phyloP scores from a whole-genome alignment of 495 filamentous ascomycete species.

The Tuber microsphaerosporum region DNA sequence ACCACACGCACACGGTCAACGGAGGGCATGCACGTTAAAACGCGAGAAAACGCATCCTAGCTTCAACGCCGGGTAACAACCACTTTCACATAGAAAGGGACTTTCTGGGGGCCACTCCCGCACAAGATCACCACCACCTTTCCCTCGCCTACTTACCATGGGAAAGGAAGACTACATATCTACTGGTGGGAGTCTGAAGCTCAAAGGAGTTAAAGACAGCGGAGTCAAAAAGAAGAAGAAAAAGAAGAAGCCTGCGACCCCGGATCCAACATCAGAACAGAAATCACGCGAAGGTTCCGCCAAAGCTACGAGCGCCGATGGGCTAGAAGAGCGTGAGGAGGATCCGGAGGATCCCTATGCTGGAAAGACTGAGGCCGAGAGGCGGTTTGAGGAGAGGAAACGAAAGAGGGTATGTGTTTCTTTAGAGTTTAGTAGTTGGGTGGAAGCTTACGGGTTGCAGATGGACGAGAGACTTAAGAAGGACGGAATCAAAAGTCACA shows the following conservation, averaged over 20 bases:
- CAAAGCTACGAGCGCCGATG: neutral
- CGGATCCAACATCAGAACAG: neutral
- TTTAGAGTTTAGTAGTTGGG: neutral
- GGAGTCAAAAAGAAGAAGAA: conserved; percentile 41
- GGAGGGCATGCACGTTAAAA: neutral
- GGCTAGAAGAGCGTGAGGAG: conserved; percentile 8
- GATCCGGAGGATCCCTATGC: conserved; percentile 32
- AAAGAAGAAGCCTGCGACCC: conserved; percentile 23
- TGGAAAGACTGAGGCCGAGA: conserved; percentile 80
- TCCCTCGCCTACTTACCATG: conserved; percentile 20
- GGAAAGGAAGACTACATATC: conserved; percentile 40
- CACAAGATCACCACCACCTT: conserved; percentile 12
- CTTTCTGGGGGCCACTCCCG: neutral
- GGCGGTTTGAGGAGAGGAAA: conserved; percentile 67
- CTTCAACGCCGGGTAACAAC: conserved; percentile 15
- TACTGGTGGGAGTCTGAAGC: conserved; percentile 37
- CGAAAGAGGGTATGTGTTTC: conserved; percentile 62
- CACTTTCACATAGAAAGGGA: neutral
- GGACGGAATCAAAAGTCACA: conserved; percentile 83
- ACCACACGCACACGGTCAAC: neutral
- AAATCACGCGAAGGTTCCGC: conserved; percentile 8
- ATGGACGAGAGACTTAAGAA: conserved; percentile 68
- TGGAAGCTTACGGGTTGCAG: conserved; percentile 38
- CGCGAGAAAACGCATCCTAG: neutral
- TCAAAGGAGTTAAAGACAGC: conserved; percentile 33